Conservation (phyloP, 805 yeast genomes). For the Candida ficus region DNA sequence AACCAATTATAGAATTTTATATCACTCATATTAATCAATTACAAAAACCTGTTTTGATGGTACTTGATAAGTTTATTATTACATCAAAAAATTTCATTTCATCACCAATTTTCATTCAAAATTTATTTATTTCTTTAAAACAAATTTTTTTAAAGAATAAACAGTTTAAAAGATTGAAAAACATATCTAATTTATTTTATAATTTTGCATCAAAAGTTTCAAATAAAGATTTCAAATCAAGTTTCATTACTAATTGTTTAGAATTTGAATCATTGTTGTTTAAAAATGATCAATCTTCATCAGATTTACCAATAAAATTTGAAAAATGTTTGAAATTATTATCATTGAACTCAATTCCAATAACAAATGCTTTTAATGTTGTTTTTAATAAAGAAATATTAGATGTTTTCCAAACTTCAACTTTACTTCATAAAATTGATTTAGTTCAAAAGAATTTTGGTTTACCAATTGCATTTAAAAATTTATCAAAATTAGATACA, state of each 20-base stretch:
- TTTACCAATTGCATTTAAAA: slow-evolving; percentile 3
- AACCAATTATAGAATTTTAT: slow-evolving; percentile 7
- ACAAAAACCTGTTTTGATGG: background rate
- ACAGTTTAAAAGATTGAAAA: slow-evolving; percentile 37
- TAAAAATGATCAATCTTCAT: slow-evolving; percentile 7
- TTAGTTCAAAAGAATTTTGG: slow-evolving; percentile 11
- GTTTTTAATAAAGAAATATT: slow-evolving; percentile 16
- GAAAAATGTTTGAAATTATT: slow-evolving; percentile 31
- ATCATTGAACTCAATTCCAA: slow-evolving; percentile 4
- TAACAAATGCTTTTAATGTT: background rate
- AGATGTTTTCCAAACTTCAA: slow-evolving; percentile 3
- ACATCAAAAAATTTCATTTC: slow-evolving; percentile 2
- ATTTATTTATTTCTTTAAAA: slow-evolving; percentile 14
- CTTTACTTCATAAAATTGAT: slow-evolving; percentile 17
- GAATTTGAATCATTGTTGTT: slow-evolving; percentile 26
- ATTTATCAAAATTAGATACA: slow-evolving; percentile 5
- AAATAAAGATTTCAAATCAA: background rate
- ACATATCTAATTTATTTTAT: slow-evolving; percentile 41
- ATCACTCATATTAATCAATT: background rate
- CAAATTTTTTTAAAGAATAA: slow-evolving; percentile 18
- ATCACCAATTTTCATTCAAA: slow-evolving; percentile 9
- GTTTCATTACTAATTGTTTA: slow-evolving; percentile 7
- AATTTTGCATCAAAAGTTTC: slow-evolving; percentile 28
- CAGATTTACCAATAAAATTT: slow-evolving; percentile 26
- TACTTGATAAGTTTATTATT: slow-evolving; percentile 11